Base-by-base conservation (phyloP, 2,329 filamentous ascomycete genomes). In the Fusarium ramigenum region DNA sequence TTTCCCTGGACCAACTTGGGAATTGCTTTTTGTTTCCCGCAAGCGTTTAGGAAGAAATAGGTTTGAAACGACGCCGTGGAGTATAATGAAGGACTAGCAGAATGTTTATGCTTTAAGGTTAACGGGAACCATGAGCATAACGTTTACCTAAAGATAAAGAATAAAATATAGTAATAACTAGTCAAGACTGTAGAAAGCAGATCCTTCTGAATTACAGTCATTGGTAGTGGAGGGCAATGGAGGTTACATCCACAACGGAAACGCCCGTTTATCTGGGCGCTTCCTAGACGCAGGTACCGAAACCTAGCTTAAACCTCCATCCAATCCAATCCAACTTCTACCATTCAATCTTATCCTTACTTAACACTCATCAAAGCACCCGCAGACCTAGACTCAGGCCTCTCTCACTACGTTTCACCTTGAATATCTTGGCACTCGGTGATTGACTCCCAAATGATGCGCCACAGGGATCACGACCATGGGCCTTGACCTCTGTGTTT, bases 381-480 rank as follows among this genome's bases (percentile, higher is more conserved):
- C 34, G 54, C 46, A 70, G 44, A 53, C 56, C 49, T 23, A 30
- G 50, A 21, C 39, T 54, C 30, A 28, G 37, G 42, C 19, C 52
- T 40, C 42, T 63, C 39, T 32, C 30, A 39, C 64, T 54, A 32
- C 11, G 72, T 75, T 74, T 75, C 72, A 72, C 69, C 57, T 75
- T 63, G 60, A 64, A 14, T 15, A 53, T 63, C 72, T 74, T 75
- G 72, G 72, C 72, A 58, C 53, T 60, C 69, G 44, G 34, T 32
- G 37, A 56, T 46, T 60, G 42, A 44, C 56, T 50, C 30, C 19
- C 18, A 63, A 63, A 66, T 64, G 70, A 73, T 71, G 67, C 58
- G 58, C 61, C 70, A 60, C 58, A 74, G 60, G 63, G 54, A 72
- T 65, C 46, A 43, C 40, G 42, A 23, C 57, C 62, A 18, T 53